phyloP scores from a whole-genome alignment of 305 asterid genomes.

The Rubia balearica region DNA sequence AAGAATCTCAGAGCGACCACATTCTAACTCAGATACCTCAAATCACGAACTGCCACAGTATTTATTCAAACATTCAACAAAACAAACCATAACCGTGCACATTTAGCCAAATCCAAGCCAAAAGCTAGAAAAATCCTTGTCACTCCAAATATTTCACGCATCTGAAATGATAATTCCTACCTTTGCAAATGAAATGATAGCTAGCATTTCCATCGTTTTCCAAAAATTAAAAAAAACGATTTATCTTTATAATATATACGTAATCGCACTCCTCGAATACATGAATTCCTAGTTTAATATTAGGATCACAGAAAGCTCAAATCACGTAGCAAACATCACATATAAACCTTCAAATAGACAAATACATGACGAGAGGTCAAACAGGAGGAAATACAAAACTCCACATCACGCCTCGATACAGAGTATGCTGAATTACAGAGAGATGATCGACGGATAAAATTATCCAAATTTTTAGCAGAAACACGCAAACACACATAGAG shows the following conservation, averaged over 20 bases:
- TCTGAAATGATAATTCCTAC: neutral
- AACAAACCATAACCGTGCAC: neutral
- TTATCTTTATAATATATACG: neutral
- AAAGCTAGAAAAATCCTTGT: neutral
- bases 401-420: neutral
- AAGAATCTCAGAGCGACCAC: neutral
- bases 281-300: neutral
- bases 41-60: neutral
- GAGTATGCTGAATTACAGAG: neutral
- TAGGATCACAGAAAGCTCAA: neutral
- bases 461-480: neutral
- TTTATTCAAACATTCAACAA: neutral
- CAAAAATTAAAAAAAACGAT: neutral
- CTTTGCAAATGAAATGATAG: neutral
- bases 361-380: neutral
- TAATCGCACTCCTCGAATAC: neutral
- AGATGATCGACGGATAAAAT: neutral
- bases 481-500: neutral
- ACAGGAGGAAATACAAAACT: neutral
- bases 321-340: neutral
- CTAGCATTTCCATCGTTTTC: neutral
- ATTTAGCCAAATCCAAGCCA: neutral
- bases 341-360: neutral
- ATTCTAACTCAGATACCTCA: neutral
- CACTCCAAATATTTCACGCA: neutral